Evolutionary conservation across 2,329 filamentous ascomycete species (phyloP).

Genomic region (Talaromyces sp.): DNA sequence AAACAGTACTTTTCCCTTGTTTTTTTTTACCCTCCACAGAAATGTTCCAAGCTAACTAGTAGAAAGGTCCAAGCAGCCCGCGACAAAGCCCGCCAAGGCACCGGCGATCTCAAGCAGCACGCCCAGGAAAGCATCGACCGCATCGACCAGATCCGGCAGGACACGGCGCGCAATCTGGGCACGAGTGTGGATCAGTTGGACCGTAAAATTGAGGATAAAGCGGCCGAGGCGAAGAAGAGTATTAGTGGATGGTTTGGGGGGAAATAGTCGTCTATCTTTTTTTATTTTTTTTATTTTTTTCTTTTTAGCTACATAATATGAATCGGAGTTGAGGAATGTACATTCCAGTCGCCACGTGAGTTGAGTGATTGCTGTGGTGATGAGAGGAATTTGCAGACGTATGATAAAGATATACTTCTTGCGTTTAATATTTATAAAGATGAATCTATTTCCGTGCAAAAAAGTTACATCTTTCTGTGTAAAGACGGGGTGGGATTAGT

Average conservation of each 20-base stretch:
- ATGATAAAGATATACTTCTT: neutral
- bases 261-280: conserved; percentile 11
- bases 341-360: conserved; percentile 3
- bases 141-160: conserved; percentile 59
- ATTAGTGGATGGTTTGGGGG: conserved; percentile 78
- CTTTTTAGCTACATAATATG: neutral
- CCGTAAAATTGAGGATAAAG: conserved; percentile 70
- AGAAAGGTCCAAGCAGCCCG: conserved; percentile 37
- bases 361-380: conserved; percentile 6
- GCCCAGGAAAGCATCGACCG: conserved; percentile 53
- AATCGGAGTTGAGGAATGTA: neutral
- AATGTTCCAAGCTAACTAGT: no score
- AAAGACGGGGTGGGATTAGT: no score
- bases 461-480: neutral
- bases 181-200: conserved; percentile 69
- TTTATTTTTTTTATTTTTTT: neutral
- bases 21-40: no score
- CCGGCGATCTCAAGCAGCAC: conserved; percentile 55
- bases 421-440: neutral
- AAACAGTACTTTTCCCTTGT: conserved; percentile 64
- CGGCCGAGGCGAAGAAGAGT: conserved; percentile 76
- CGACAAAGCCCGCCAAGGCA: conserved; percentile 54
- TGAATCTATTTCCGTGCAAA: neutral
- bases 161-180: conserved; percentile 50
- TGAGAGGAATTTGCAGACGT: neutral